phyloP scores from a whole-genome alignment of 805 yeast genomes.

The Starmera quercuum region DNA sequence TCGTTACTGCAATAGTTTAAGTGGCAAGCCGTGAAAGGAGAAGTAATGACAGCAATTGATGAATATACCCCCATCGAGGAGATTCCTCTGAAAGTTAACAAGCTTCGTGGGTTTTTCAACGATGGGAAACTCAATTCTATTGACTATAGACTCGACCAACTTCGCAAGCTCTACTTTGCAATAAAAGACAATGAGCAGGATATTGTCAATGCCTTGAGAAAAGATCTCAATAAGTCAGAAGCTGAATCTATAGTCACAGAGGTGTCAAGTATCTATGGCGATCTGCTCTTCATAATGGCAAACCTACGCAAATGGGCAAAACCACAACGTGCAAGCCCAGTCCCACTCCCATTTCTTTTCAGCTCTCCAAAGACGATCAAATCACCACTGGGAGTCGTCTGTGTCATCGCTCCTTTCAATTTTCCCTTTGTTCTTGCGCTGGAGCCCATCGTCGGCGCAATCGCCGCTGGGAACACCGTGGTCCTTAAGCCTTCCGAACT shows the following conservation, averaged over 20 bases:
- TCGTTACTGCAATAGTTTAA: no score
- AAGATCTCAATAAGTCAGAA: conserved; percentile 62
- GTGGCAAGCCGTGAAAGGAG: no score
- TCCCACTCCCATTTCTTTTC: conserved; percentile 12
- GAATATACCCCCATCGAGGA: conserved; percentile 38
- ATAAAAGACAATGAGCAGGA: conserved; percentile 49
- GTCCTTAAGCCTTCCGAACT: conserved; percentile 71
- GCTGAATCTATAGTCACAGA: conserved; percentile 62
- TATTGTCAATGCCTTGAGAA: conserved; percentile 47
- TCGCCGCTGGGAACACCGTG: conserved; percentile 81
- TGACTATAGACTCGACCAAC: conserved; percentile 49
- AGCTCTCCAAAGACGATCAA: conserved; percentile 18
- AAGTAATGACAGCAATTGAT: no score
- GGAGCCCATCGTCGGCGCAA: conserved; percentile 66
- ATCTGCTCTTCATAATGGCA: conserved; percentile 50
- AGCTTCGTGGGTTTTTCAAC: conserved; percentile 33
- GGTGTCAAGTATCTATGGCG: conserved; percentile 40
- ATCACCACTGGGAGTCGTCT: conserved; percentile 52
- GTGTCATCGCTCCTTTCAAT: conserved; percentile 75
- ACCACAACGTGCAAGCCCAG: conserved; percentile 29
- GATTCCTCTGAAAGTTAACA: conserved; percentile 39
- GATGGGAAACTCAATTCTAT: conserved; percentile 42
- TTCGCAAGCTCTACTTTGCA: conserved; percentile 60
- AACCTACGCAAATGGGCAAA: conserved; percentile 55
- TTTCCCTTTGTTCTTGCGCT: conserved; percentile 64